A percentile compares a stretch with the other conserved stretches of the same genome.
Conservation (phyloP, 1,284 basidiomycete species). For the Lignosus rhinocerotis region DNA sequence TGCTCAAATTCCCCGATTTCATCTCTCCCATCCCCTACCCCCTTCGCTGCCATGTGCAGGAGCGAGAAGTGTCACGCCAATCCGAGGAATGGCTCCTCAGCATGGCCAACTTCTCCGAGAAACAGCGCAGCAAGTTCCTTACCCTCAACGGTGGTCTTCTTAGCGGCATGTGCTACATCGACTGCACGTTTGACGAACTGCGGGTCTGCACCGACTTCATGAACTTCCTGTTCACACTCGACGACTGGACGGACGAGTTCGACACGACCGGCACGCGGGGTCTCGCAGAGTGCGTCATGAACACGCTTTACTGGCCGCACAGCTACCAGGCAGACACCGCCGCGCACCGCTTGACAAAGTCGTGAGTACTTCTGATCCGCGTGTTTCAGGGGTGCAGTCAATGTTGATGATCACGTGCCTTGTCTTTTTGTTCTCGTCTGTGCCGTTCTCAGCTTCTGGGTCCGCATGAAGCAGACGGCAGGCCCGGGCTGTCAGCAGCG, state of each 20-base stretch:
- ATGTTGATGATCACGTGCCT: constrained; percentile 8
- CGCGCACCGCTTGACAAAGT: constrained; percentile 25
- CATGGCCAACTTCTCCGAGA: constrained; percentile 27
- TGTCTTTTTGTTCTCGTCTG: constrained; percentile 6
- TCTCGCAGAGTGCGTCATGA: constrained; percentile 35
- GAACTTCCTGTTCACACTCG: constrained; percentile 38
- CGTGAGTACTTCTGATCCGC: constrained; percentile 16
- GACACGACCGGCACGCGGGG: constrained; percentile 35
- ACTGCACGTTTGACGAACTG: constrained; percentile 31
- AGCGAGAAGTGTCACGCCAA: constrained; percentile 22
- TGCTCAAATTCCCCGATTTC: constrained; percentile 25
- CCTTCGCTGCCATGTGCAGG: constrained; percentile 23
- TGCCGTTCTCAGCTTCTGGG: constrained; percentile 39
- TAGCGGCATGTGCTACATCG: constrained; percentile 31
- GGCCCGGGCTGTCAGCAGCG: constrained; percentile 36
- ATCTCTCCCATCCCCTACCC: constrained; percentile 26
- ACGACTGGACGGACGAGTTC: constrained; percentile 34
- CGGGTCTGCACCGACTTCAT: constrained; percentile 36
- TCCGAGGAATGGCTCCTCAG: constrained; percentile 28
- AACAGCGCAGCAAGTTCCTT: constrained; percentile 26
- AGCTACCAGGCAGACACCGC: constrained; percentile 23
- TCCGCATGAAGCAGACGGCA: constrained; percentile 34
- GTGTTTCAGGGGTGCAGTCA: background rate
- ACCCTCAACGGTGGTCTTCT: constrained; percentile 29
- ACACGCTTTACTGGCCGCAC: constrained; percentile 30